Evolutionary conservation across 2,329 filamentous ascomycete species (phyloP).

Genomic region (Aureobasidium melanogenum): DNA sequence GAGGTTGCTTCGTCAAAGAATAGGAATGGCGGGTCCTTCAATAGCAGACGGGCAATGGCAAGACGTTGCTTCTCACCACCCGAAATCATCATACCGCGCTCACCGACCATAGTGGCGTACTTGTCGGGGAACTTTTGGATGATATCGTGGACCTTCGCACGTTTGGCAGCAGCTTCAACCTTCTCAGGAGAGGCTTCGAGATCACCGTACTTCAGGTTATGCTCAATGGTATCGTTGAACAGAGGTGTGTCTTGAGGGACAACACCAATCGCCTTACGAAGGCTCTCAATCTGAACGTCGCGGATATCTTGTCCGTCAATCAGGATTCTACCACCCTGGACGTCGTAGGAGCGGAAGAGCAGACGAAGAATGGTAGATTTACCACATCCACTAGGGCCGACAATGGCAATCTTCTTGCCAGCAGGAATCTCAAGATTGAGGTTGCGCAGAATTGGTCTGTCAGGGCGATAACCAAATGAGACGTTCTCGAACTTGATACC

Average conservation of each 20-base stretch:
- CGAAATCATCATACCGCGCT: conserved; percentile 93
- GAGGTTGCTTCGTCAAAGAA: conserved; percentile 96
- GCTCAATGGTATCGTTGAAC: conserved; percentile 92
- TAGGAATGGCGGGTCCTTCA: conserved; percentile 81
- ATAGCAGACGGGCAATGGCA: conserved; percentile 70
- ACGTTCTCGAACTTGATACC: conserved; percentile 95
- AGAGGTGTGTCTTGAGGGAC: conserved; percentile 95
- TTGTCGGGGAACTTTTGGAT: conserved; percentile 75
- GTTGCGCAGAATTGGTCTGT: conserved; percentile 79
- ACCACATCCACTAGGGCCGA: conserved; percentile 90
- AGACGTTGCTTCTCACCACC: conserved; percentile 87
- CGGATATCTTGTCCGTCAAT: conserved; percentile 92
- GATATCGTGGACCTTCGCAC: conserved; percentile 78
- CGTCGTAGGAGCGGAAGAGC: conserved; percentile 90
- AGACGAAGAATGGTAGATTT: conserved; percentile 89
- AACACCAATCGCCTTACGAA: conserved; percentile 81
- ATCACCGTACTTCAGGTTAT: conserved; percentile 90
- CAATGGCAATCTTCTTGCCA: conserved; percentile 90
- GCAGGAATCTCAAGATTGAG: conserved; percentile 83
- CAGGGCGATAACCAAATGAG: conserved; percentile 80
- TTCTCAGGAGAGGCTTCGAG: conserved; percentile 65
- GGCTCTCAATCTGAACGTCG: conserved; percentile 69
- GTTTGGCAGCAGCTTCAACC: conserved; percentile 67
- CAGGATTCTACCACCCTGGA: conserved; percentile 72
- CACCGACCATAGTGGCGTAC: conserved; percentile 84